These are phyloP conservation scores for Thielaviopsis punctulata DNA, from an alignment of 2,329 filamentous ascomycete genomes.

Conservation along the genomic window DNA sequence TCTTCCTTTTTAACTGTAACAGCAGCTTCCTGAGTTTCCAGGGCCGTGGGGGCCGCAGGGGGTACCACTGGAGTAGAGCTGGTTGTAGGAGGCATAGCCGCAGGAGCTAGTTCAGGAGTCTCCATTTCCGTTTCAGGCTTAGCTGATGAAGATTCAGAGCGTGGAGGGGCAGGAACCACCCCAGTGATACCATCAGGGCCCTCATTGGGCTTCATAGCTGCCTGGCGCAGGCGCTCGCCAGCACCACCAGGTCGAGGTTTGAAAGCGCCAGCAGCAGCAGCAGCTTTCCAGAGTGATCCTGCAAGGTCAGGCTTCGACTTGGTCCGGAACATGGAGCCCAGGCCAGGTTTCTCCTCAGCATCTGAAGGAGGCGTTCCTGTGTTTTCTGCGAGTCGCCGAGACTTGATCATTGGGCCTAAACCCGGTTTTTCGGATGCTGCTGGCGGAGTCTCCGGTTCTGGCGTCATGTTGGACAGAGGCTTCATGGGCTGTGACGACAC, in stretches of 20 bases:
- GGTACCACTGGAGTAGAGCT: constrained; percentile 14
- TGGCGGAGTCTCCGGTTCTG: constrained; percentile 15
- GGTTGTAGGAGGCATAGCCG: constrained; percentile 15
- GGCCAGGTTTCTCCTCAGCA: constrained; percentile 46
- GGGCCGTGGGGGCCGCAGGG: constrained; percentile 13
- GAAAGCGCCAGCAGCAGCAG: constrained; percentile 47
- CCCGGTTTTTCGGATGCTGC: constrained; percentile 38
- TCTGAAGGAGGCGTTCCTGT: constrained; percentile 12
- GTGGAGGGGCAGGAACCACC: constrained; percentile 64
- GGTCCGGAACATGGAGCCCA: constrained; percentile 81
- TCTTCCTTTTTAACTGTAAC: background rate
- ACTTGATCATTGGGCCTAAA: constrained; percentile 79
- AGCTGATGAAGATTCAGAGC: constrained; percentile 18
- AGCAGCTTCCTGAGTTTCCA: constrained; percentile 11
- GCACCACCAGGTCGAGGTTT: constrained; percentile 79
- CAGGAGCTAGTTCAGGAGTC: constrained; percentile 13
- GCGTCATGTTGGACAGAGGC: constrained; percentile 10
- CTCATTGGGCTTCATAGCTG: constrained; percentile 38
- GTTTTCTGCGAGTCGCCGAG: constrained; percentile 37
- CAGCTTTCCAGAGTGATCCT: constrained; percentile 63
- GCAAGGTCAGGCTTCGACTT: constrained; percentile 61
- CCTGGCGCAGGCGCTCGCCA: constrained; percentile 56
- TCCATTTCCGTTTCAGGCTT: constrained; percentile 16
- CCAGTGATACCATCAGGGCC: constrained; percentile 80
- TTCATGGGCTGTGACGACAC: constrained; percentile 11